phyloP scores from a whole-genome alignment of 352 stramenopile species.

The Phytophthora agathidicida region DNA sequence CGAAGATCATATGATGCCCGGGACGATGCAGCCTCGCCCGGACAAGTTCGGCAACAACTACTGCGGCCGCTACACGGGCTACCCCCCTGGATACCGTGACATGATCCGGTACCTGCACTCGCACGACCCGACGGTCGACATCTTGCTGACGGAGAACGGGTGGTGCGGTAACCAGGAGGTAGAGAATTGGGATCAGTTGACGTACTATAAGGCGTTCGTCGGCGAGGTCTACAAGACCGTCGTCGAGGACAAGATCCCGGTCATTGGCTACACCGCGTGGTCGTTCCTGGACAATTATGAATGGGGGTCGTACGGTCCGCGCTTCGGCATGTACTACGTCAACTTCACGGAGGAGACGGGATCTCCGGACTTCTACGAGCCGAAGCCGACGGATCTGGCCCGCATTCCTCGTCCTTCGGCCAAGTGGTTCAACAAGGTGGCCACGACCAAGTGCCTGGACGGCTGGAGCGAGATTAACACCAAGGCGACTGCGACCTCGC shows the following conservation, averaged over 20 bases:
- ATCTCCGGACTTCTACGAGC: constrained; percentile 32
- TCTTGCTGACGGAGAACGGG: constrained; percentile 52
- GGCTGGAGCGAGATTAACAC: constrained; percentile 27
- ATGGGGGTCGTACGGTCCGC: constrained; percentile 51
- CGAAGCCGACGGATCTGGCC: constrained; percentile 35
- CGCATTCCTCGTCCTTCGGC: constrained; percentile 46
- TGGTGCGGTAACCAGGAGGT: constrained; percentile 49
- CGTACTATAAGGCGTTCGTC: constrained; percentile 52
- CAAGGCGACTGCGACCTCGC: constrained; percentile 11
- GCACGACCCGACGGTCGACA: constrained; percentile 41
- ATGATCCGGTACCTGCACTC: constrained; percentile 47
- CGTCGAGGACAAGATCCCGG: constrained; percentile 34
- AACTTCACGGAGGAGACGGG: constrained; percentile 50
- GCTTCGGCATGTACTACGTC: constrained; percentile 73
- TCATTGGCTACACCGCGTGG: constrained; percentile 41
- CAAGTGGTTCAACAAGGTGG: constrained; percentile 45
- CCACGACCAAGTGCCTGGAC: constrained; percentile 39
- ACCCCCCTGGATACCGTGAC: constrained; percentile 46
- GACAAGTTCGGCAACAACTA: constrained; percentile 43
- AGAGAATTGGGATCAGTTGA: constrained; percentile 52
- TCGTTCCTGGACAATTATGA: constrained; percentile 53
- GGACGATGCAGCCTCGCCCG: constrained; percentile 54
- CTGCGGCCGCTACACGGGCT: constrained; percentile 50
- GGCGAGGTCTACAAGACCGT: constrained; percentile 51
- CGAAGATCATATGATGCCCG: constrained; percentile 54